Evolutionary conservation across 441 rosid species (phyloP), one percentile per base, ranked within the genome.

Genomic region (Metrosideros polymorpha): DNA sequence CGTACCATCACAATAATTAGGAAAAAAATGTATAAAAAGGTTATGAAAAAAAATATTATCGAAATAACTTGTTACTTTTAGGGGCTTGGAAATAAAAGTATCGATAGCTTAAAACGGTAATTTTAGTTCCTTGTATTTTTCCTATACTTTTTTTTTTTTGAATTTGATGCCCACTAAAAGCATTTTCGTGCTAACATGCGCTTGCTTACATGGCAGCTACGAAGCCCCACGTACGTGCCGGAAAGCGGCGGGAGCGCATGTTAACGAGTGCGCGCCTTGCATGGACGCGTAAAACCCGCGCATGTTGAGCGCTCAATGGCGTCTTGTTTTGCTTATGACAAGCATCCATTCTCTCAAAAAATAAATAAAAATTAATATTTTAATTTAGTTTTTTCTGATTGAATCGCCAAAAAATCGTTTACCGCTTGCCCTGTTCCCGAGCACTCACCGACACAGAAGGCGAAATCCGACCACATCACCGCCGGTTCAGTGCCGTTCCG

Each of bases 381-480:
- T 3, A 12, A 39, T 39, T 10, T 3, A 22, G 12, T 71, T 71
- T 71, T 71, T 71, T 5, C n/a, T 39, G 22, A 39, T 71, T 5
- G 0, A 39, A 39, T 71, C 47, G 49, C n/a, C 49, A 13, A 39
- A 35, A 9, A 39, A 22, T 22, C n/a, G 45, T 66, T 39, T 8
- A 35, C 35, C 12, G 24, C 18, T 71, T 5, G 47, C 17, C n/a
- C 1, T 39, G 17, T 39, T 39, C 17, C 47, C 47, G 79, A 22
- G 79, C 79, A 63, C 86, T 85, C 63, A 92, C 94, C 93, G 63
- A 91, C 43, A 54, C 93, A 93, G 89, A 84, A 87, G 14, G 89
- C 90, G 47, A 93, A 93, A 79, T 92, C 92, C 24, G 93, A 90
- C 89, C 93, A 91, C 53, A 85, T 91, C 53, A 90, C 75, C 1